These are phyloP conservation scores for Athelia sp. DNA, from an alignment of 1,284 basidiomycete genomes.

Conservation along the genomic window DNA sequence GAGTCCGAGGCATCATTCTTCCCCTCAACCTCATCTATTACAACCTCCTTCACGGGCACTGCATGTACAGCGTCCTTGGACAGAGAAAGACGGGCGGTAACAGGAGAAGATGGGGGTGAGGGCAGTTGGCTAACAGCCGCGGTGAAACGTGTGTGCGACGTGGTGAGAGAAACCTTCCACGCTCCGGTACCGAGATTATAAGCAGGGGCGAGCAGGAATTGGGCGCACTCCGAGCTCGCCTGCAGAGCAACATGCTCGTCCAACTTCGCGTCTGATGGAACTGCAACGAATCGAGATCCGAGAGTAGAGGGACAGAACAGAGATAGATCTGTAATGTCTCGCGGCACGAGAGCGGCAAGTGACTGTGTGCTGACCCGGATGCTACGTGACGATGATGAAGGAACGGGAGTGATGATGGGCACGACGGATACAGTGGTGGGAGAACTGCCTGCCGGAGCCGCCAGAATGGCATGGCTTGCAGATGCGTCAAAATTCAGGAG, in stretches of 20 bases:
- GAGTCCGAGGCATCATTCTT: slow-evolving; percentile 4
- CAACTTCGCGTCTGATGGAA: slow-evolving; percentile 1
- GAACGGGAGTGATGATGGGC: background rate
- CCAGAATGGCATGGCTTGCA: background rate
- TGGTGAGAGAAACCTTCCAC: slow-evolving; percentile 24
- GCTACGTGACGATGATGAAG: background rate
- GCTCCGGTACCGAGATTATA: slow-evolving; percentile 16
- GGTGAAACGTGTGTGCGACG: slow-evolving; percentile 13
- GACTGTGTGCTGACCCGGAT: background rate
- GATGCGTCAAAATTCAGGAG: slow-evolving; percentile 5
- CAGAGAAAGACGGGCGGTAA: slow-evolving; percentile 13
- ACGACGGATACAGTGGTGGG: background rate
- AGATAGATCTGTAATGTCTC: slow-evolving; percentile 4
- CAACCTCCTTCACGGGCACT: slow-evolving; percentile 8
- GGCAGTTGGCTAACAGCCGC: slow-evolving; percentile 17
- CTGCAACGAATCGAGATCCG: slow-evolving; percentile 11
- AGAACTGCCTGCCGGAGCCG: background rate
- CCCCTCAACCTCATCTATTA: slow-evolving; percentile 2
- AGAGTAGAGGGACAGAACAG: slow-evolving; percentile 13
- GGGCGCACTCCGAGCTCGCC: slow-evolving; percentile 19
- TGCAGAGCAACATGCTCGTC: slow-evolving; percentile 12
- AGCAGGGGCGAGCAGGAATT: slow-evolving; percentile 25
- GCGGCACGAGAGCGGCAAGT: background rate
- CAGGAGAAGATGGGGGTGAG: slow-evolving; percentile 26
- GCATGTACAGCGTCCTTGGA: background rate